Percentiles rank a stretch among this genome's conserved stretches.
phyloP scores from a whole-genome alignment of 495 filamentous ascomycete species.

The Parmelia sp. region DNA sequence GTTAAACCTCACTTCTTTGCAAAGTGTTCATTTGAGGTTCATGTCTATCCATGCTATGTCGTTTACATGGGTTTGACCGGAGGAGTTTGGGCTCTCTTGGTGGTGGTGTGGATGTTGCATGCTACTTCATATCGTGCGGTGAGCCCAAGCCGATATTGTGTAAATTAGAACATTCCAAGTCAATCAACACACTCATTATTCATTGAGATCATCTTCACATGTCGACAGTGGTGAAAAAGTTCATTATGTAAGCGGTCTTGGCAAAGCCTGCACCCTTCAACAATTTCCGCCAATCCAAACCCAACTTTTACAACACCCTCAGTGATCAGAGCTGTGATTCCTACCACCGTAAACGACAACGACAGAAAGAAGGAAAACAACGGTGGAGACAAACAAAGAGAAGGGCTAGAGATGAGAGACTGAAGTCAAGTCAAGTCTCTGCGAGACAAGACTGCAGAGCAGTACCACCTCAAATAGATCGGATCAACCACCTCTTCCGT shows the following conservation, averaged over 20 bases:
- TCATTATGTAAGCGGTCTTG: slow-evolving; percentile 18
- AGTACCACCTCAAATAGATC: background rate
- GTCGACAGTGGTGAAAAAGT: background rate
- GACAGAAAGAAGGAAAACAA: background rate
- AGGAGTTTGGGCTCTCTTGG: background rate
- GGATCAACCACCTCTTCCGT: slow-evolving; percentile 3
- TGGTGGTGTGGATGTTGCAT: background rate
- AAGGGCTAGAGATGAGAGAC: slow-evolving; percentile 1
- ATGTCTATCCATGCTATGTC: slow-evolving; percentile 13
- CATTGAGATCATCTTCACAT: background rate
- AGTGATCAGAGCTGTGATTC: slow-evolving; percentile 8
- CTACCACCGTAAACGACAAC: background rate
- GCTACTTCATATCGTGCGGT: background rate
- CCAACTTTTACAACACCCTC: slow-evolving; percentile 14
- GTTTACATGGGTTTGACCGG: background rate
- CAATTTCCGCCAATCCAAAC: slow-evolving; percentile 14
- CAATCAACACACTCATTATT: slow-evolving; percentile 16
- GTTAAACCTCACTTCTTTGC: slow-evolving; percentile 43
- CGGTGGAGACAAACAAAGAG: background rate
- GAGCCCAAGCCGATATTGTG: background rate
- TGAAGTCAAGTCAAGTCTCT: slow-evolving; percentile 10
- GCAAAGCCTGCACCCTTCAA: slow-evolving; percentile 11
- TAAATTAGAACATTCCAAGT: background rate
- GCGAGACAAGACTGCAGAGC: slow-evolving; percentile 12
- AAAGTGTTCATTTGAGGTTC: slow-evolving; percentile 34